phyloP scores from a whole-genome alignment of 225 moss, liverwort and hornwort species.

The Pleurozium schreberi region DNA sequence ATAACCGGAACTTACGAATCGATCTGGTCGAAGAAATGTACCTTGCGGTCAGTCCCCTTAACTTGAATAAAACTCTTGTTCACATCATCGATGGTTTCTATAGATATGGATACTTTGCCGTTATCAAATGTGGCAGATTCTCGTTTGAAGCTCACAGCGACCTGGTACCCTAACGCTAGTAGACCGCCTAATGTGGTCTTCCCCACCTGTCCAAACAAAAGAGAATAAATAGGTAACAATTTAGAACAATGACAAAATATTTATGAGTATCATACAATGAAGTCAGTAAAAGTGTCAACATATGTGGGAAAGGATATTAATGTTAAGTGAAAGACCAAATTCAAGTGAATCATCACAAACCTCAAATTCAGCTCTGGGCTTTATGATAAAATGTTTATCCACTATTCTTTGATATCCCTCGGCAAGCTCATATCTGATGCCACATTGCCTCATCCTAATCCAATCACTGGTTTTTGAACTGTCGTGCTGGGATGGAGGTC shows the following conservation, averaged over 20 bases:
- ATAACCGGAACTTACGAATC: neutral
- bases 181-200: conserved; percentile 82
- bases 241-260: neutral
- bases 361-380: conserved; percentile 82
- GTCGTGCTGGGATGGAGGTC: conserved; percentile 57
- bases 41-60: conserved; percentile 77
- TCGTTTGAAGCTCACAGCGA: conserved; percentile 81
- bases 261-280: neutral
- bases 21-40: neutral
- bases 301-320: neutral
- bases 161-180: conserved; percentile 73
- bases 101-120: conserved; percentile 61
- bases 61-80: conserved; percentile 66
- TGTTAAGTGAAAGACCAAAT: neutral
- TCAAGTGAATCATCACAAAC: conserved; percentile 15
- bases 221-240: neutral
- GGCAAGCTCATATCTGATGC: conserved; percentile 77
- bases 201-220: conserved; percentile 48
- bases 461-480: conserved; percentile 61
- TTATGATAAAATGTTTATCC: conserved; percentile 81
- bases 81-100: conserved; percentile 71
- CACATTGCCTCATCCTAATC: conserved; percentile 88
- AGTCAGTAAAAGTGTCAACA: neutral
- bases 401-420: conserved; percentile 88
- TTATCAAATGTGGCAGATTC: conserved; percentile 63